Evolutionary conservation across 2,329 filamentous ascomycete species (phyloP).

Genomic region (Trichophyton rubrum): DNA sequence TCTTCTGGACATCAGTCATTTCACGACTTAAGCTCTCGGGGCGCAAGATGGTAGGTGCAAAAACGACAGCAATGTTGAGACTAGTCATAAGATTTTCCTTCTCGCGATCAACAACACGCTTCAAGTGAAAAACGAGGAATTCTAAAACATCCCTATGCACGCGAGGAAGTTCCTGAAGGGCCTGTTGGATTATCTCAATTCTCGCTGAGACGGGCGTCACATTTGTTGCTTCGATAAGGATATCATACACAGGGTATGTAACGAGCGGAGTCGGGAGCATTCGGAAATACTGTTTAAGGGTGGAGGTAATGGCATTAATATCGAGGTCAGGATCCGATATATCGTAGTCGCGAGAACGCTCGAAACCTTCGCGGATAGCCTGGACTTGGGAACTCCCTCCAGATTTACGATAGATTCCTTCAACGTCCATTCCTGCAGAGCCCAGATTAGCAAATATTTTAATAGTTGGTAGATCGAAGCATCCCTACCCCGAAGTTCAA

Average conservation of each 20-base stretch:
- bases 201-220: conserved; percentile 55
- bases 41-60: conserved; percentile 94
- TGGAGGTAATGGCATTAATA: conserved; percentile 90
- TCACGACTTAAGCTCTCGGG: conserved; percentile 80
- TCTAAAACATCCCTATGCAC: conserved; percentile 82
- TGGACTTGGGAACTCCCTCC: conserved; percentile 87
- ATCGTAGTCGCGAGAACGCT: conserved; percentile 64
- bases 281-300: conserved; percentile 94
- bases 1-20: conserved; percentile 89
- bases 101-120: conserved; percentile 69
- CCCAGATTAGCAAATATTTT: not conserved
- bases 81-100: conserved; percentile 91
- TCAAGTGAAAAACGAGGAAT: conserved; percentile 87
- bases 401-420: conserved; percentile 96
- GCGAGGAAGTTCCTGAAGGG: conserved; percentile 65
- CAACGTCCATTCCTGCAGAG: conserved; percentile 64
- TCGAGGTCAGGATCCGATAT: conserved; percentile 89
- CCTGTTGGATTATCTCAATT: conserved; percentile 56
- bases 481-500: conserved; percentile 64
- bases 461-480: not conserved
- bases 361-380: conserved; percentile 80
- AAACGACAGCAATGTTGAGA: conserved; percentile 91
- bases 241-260: conserved; percentile 85
- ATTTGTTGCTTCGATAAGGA: conserved; percentile 57
- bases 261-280: conserved; percentile 80